Percentiles rank a stretch among this genome's conserved stretches.
Evolutionary conservation across 176 grass and related monocot genomes (phyloP).

Genomic region (Raddia distichophylla): DNA sequence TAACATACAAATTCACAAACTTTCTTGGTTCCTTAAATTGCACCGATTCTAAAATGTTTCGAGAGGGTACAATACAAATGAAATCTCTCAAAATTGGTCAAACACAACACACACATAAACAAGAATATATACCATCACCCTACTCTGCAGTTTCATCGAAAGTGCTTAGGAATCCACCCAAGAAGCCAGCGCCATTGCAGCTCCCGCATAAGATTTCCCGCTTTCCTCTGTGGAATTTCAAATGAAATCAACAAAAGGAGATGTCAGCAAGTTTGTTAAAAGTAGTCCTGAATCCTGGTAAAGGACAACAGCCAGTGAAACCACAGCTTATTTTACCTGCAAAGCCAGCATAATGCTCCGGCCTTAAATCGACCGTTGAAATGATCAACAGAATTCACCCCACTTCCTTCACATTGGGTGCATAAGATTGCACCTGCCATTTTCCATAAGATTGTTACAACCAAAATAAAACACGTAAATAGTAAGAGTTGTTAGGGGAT

Average conservation of each 20-base stretch:
- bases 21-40: constrained; percentile 18
- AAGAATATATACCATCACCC: constrained; percentile 4
- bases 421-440: constrained; percentile 65
- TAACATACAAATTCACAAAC: constrained; percentile 15
- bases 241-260: background rate
- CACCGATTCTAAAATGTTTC: background rate
- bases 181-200: constrained; percentile 92
- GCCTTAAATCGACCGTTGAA: constrained; percentile 92
- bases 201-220: constrained; percentile 87
- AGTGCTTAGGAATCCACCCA: constrained; percentile 85
- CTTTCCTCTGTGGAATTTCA: constrained; percentile 57
- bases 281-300: background rate
- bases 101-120: constrained; percentile 10
- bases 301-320: background rate
- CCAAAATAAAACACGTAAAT: background rate
- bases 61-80: background rate
- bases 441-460: constrained; percentile 33
- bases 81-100: constrained; percentile 26
- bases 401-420: constrained; percentile 69
- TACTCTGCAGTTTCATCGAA: constrained; percentile 63
- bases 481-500: background rate
- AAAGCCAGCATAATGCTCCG: constrained; percentile 90
- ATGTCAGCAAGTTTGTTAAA: background rate
- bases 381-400: constrained; percentile 85
- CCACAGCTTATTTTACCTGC: constrained; percentile 62